Evolutionary conservation across 805 yeast genomes (phyloP).

Genomic region (Saccharomyces paradoxus): DNA sequence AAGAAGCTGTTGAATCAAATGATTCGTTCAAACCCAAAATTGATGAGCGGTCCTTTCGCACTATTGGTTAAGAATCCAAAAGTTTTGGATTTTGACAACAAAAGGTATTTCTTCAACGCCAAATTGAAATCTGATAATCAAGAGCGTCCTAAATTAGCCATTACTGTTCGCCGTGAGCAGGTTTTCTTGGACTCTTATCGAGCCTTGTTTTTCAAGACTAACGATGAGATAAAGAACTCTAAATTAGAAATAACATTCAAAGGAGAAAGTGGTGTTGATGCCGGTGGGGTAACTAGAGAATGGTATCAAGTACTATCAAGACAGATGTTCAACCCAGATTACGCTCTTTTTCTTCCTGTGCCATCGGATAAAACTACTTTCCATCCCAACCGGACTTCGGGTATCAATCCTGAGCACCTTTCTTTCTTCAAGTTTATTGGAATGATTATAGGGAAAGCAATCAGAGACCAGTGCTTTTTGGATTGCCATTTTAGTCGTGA

Average conservation of each 20-base stretch:
- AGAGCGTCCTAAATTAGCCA: conserved; percentile 42
- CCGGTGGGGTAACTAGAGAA: conserved; percentile 95
- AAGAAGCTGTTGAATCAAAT: conserved; percentile 80
- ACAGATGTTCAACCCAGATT: conserved; percentile 93
- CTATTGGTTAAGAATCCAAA: conserved; percentile 81
- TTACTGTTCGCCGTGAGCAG: conserved; percentile 76
- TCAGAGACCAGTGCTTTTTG: conserved; percentile 72
- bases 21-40: conserved; percentile 83
- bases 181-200: conserved; percentile 88
- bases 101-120: conserved; percentile 74
- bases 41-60: conserved; percentile 94
- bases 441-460: conserved; percentile 87
- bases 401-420: conserved; percentile 86
- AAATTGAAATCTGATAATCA: conserved; percentile 47
- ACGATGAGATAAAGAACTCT: conserved; percentile 62
- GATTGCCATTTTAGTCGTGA: conserved; percentile 95
- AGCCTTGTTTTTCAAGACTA: conserved; percentile 67
- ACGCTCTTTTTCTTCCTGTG: conserved; percentile 85
- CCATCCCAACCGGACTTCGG: conserved; percentile 89
- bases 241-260: conserved; percentile 75
- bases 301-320: conserved; percentile 93
- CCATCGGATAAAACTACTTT: conserved; percentile 88
- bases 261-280: conserved; percentile 95
- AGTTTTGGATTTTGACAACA: conserved; percentile 90
- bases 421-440: conserved; percentile 94